These are phyloP conservation scores for Westerdykella sp. DNA, from an alignment of 2,329 filamentous ascomycete genomes.

Conservation along the genomic window DNA sequence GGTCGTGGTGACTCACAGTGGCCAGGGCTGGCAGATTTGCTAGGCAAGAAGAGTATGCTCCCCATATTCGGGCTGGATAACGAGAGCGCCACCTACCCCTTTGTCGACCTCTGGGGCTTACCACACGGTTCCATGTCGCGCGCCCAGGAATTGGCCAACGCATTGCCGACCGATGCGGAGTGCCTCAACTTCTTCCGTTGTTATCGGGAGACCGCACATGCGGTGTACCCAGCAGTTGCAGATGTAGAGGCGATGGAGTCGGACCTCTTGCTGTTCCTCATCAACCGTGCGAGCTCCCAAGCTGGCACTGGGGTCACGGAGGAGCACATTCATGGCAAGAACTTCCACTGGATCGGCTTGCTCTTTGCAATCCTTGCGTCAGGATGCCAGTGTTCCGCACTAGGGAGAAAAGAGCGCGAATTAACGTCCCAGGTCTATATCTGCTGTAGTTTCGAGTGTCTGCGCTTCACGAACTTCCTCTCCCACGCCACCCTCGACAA, in stretches of 20 bases:
- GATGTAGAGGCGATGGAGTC: slow-evolving; percentile 51
- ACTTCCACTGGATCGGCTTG: slow-evolving; percentile 53
- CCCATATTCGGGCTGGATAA: slow-evolving; percentile 59
- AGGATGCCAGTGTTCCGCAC: slow-evolving; percentile 54
- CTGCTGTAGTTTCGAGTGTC: slow-evolving; percentile 59
- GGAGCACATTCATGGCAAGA: slow-evolving; percentile 52
- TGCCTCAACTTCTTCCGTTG: slow-evolving; percentile 53
- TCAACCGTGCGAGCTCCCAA: slow-evolving; percentile 42
- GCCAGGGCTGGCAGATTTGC: slow-evolving; percentile 51
- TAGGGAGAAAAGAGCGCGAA: slow-evolving; percentile 54
- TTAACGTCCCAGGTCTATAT: slow-evolving; percentile 60
- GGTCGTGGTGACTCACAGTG: slow-evolving; percentile 42
- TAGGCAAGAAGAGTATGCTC: slow-evolving; percentile 54
- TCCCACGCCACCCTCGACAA: slow-evolving; percentile 56
- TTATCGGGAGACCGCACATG: slow-evolving; percentile 54
- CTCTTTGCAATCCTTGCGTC: slow-evolving; percentile 58
- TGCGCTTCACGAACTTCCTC: slow-evolving; percentile 58
- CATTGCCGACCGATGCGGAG: slow-evolving; percentile 53
- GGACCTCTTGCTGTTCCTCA: slow-evolving; percentile 49
- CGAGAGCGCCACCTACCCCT: slow-evolving; percentile 59
- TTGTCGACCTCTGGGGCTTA: slow-evolving; percentile 57
- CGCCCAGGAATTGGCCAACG: slow-evolving; percentile 53
- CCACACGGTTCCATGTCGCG: slow-evolving; percentile 54
- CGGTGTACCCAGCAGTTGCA: slow-evolving; percentile 56
- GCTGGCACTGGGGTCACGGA: slow-evolving; percentile 44